A percentile compares a stretch with the other conserved stretches of the same genome.
These are phyloP conservation scores for Cystofilobasidium bisporidii DNA, from an alignment of 768 basidiomycete species.

Conservation along the genomic window DNA sequence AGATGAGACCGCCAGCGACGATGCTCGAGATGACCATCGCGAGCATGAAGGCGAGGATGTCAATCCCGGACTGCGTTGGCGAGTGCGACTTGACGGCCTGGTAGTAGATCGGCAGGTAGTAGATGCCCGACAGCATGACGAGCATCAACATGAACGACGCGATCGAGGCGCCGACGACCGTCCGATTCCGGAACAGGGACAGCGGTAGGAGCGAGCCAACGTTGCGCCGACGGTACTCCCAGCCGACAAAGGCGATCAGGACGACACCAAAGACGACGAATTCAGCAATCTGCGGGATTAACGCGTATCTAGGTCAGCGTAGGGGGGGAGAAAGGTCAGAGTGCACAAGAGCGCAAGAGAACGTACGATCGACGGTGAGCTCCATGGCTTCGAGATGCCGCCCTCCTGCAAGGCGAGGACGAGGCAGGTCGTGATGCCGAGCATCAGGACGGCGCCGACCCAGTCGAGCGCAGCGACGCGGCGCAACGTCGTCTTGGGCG, in stretches of 20 bases:
- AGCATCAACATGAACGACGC: constrained; percentile 33
- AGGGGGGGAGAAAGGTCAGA: no score
- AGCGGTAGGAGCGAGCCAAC: constrained; percentile 42
- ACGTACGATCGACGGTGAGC: constrained; percentile 43
- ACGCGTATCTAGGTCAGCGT: no score
- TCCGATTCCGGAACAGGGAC: constrained; percentile 38
- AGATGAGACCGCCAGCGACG: constrained; percentile 36
- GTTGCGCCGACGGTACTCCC: constrained; percentile 40
- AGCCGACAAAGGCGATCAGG: constrained; percentile 36
- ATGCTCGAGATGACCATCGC: constrained; percentile 38
- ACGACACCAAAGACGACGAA: constrained; percentile 36
- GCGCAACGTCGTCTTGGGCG: constrained; percentile 28
- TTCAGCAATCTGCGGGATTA: constrained; percentile 35
- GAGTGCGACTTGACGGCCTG: constrained; percentile 39
- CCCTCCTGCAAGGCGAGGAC: constrained; percentile 48
- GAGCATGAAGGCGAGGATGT: constrained; percentile 43
- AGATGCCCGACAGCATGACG: constrained; percentile 19
- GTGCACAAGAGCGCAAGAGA: not conserved
- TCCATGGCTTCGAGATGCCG: constrained; percentile 46
- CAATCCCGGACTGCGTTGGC: constrained; percentile 42
- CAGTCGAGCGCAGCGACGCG: constrained; percentile 40
- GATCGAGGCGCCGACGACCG: constrained; percentile 36
- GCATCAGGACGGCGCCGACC: constrained; percentile 42
- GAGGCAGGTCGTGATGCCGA: constrained; percentile 42
- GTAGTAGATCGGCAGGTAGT: constrained; percentile 37